Percentiles rank a stretch among this genome's conserved stretches.
phyloP scores from a whole-genome alignment of 2,329 filamentous ascomycete species.

The Paraphaeosphaeria minitans region DNA sequence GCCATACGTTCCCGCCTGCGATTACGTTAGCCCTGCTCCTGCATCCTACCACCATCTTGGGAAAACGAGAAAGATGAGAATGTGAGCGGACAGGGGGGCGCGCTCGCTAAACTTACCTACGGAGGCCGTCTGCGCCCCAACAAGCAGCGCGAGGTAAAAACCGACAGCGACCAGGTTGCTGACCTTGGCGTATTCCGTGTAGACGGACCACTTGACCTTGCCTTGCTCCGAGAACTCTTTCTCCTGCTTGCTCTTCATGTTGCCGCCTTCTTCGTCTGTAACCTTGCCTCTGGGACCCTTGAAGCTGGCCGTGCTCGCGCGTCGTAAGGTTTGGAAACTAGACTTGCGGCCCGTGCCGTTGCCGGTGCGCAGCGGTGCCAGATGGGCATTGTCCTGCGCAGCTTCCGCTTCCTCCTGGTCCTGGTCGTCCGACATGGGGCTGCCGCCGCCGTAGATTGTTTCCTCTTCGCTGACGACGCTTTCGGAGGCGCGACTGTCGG shows the following conservation, averaged over 20 bases:
- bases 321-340: slow-evolving; percentile 80
- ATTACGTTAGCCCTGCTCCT: slow-evolving; percentile 24
- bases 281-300: slow-evolving; percentile 82
- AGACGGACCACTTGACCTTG: slow-evolving; percentile 97
- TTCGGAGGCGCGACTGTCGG: slow-evolving; percentile 55
- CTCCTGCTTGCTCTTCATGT: slow-evolving; percentile 77
- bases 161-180: slow-evolving; percentile 85
- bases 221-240: slow-evolving; percentile 93
- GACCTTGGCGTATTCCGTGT: slow-evolving; percentile 90
- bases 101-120: slow-evolving; percentile 63
- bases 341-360: slow-evolving; percentile 63
- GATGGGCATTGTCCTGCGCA: slow-evolving; percentile 73
- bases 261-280: slow-evolving; percentile 78
- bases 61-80: slow-evolving; percentile 17
- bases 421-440: slow-evolving; percentile 55
- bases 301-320: slow-evolving; percentile 91
- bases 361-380: slow-evolving; percentile 72
- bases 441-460: slow-evolving; percentile 55
- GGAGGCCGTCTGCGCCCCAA: slow-evolving; percentile 80
- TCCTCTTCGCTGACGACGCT: slow-evolving; percentile 72
- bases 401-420: slow-evolving; percentile 61
- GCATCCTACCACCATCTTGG: neutral
- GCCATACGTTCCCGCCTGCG: slow-evolving; percentile 81
- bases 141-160: slow-evolving; percentile 76
- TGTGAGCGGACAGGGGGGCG: slow-evolving; percentile 20